Base-by-base conservation (phyloP, 805 yeast species). In the Ogataea methanolica region DNA sequence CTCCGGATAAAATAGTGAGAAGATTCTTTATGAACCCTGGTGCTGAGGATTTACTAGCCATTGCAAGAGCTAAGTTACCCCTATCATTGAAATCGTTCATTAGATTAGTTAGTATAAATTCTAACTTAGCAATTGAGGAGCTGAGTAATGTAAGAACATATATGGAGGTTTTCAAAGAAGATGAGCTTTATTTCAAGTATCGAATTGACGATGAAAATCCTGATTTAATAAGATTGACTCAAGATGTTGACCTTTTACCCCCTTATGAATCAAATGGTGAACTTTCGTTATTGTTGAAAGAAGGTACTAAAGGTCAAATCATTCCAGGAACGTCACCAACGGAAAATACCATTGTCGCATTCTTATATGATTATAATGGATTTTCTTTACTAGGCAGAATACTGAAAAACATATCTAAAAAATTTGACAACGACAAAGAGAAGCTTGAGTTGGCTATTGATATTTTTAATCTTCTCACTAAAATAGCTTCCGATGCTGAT, bases 331-430 rank as follows among this genome's bases (percentile, higher is more conserved):
- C 11, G 4, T 39, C 48, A 9, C 39, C 48, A 16, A 52, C 47
- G 15, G 48, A 55, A 26, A 37, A 50, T 26, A 33, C 57, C 4
- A 56, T 77, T 16, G 85, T 86, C 3, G 75, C 88, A 21, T 90
- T 94, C 68, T 68, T 83, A 26, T 79, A 85, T 60, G 74, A 75
- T 4, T 89, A 83, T 61, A 87, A 83, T 59, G 97, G 97, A 1
- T 90, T 97, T 96, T 78, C 96, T 0, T 66, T 86, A 26, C 57
- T 92, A 16, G 97, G 97, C 1, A 75, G 96, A 57, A 68, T 87
- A 0, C 64, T 91, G 33, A 90, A 86, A 54, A 85, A 85, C 53
- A 65, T 84, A 9, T 71, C 78, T 0, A 69, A 67, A 46, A 57
- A 58, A 22, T 58, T 69, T 47, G 74, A 70, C 43, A 68, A 71